A percentile compares a stretch with the other conserved stretches of the same genome.
phyloP scores from a whole-genome alignment of 139 green algal species.

The Ulvella scutata region DNA sequence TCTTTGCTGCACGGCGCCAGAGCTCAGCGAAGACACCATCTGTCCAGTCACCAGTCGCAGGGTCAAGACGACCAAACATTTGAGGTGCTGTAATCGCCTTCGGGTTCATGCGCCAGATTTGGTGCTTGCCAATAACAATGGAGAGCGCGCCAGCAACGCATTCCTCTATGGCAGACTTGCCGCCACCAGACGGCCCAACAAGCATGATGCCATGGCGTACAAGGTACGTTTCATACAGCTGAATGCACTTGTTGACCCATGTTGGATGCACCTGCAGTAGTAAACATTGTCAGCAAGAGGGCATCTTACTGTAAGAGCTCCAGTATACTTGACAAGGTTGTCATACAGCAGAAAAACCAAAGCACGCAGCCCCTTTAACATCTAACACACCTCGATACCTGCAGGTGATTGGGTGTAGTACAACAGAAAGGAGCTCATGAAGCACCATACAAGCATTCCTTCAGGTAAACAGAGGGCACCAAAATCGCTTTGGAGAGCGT shows the following conservation, averaged over 20 bases:
- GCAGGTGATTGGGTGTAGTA: not conserved
- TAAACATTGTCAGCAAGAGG: no score
- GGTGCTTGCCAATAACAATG: constrained; percentile 68
- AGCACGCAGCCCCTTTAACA: no score
- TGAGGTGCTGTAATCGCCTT: constrained; percentile 79
- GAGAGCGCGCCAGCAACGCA: constrained; percentile 72
- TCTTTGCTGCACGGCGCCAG: constrained; percentile 76
- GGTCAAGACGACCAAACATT: constrained; percentile 79
- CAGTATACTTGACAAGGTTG: no score
- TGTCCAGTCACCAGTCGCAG: constrained; percentile 86
- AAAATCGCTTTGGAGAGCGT: no score
- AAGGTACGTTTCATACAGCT: constrained; percentile 91
- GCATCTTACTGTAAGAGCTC: no score
- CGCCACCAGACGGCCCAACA: constrained; percentile 68
- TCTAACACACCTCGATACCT: no score
- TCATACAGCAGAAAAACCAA: no score
- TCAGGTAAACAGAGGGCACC: no score
- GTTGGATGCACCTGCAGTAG: constrained; percentile 60
- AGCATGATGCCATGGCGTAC: constrained; percentile 89
- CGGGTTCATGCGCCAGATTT: constrained; percentile 81
- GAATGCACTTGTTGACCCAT: constrained; percentile 90
- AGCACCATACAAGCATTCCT: no score
- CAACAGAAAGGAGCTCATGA: no score
- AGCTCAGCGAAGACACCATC: constrained; percentile 89
- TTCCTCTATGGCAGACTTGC: constrained; percentile 79